phyloP scores from a whole-genome alignment of 2,329 filamentous ascomycete species.

The Tolypocladium album region DNA sequence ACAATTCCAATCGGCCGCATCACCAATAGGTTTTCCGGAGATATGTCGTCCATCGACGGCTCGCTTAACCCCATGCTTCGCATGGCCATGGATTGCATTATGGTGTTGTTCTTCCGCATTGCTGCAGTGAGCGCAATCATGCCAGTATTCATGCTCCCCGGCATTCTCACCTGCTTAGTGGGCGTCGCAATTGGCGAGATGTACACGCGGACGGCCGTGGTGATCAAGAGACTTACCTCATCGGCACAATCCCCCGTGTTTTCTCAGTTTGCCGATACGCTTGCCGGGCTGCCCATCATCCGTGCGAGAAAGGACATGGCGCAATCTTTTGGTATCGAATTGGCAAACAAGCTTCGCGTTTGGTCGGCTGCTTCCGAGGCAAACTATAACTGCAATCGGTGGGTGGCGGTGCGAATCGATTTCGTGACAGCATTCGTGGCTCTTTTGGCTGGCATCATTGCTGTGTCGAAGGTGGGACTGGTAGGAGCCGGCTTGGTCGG shows the following conservation, averaged over 20 bases:
- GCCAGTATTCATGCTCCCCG: conserved; percentile 38
- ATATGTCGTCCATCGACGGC: conserved; percentile 45
- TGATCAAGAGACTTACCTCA: conserved; percentile 33
- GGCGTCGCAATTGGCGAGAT: conserved; percentile 37
- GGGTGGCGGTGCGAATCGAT: conserved; percentile 44
- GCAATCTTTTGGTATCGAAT: conserved; percentile 32
- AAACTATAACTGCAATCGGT: conserved; percentile 45
- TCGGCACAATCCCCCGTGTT: conserved; percentile 43
- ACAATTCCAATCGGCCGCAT: conserved; percentile 40
- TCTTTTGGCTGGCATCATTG: conserved; percentile 40
- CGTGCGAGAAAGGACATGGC: conserved; percentile 39
- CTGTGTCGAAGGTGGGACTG: conserved; percentile 33
- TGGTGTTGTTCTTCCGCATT: conserved; percentile 34
- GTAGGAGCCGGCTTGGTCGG: conserved; percentile 42
- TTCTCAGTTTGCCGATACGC: conserved; percentile 43
- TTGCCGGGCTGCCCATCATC: conserved; percentile 39
- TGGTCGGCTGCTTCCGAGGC: conserved; percentile 37
- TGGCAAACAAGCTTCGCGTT: conserved; percentile 38
- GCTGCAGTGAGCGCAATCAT: conserved; percentile 38
- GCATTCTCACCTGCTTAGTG: conserved; percentile 31
- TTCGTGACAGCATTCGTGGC: conserved; percentile 42
- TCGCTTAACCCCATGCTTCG: conserved; percentile 34
- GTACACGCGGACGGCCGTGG: conserved; percentile 38
- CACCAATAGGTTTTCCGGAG: conserved; percentile 44
- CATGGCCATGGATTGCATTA: conserved; percentile 26